Base-by-base conservation (phyloP, 495 filamentous ascomycete genomes). In the Pyronema domesticum region DNA sequence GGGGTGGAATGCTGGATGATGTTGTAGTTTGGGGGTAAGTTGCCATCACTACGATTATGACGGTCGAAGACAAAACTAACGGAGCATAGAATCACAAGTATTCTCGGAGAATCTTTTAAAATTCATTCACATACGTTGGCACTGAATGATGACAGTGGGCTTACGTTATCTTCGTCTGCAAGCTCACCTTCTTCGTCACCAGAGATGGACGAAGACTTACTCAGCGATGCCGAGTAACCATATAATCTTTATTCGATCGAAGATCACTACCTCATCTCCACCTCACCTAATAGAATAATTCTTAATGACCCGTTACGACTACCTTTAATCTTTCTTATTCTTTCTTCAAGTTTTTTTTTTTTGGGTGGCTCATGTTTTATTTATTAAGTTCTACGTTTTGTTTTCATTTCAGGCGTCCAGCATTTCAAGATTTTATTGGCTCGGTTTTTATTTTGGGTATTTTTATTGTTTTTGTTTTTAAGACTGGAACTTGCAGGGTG, bases 31-130 rank as follows among this genome's bases (percentile, higher is more conserved):
- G 91, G 91, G 91, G 91, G 82, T 85, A 77, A 73, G 81, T 46
- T 45, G 46, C 35, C 52, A 55, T 57, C 36, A 52, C 40, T 42
- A 1, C 37, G 37, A n/a, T 42, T 42, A 30, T 30, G 5, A 30
- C 23, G 5, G 5, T 42, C 39, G 3, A 6, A 42, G 39, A 42
- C 39, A 42, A 13, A 15, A 47, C 45, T 47, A 23, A 47, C 45
- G 17, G 17, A 7, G 1, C 11, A 47, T 56, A 98, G 91, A 57
- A 95, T 98, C 67, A 95, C 89, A 61, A 86, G 91, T 67, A 76
- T 96, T 36, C 93, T 98, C 84, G 91, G 91, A 66, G 93, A 96
- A 68, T 88, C 91, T 46, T 98, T 96, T 79, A 88, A 91, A 65
- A 82, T 95, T 55, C 89, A 95, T 70, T 83, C 91, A 13, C 87